Evolutionary conservation across 441 rosid species (phyloP), one percentile per base, ranked within the genome.

Genomic region (Populus trichocarpa): DNA sequence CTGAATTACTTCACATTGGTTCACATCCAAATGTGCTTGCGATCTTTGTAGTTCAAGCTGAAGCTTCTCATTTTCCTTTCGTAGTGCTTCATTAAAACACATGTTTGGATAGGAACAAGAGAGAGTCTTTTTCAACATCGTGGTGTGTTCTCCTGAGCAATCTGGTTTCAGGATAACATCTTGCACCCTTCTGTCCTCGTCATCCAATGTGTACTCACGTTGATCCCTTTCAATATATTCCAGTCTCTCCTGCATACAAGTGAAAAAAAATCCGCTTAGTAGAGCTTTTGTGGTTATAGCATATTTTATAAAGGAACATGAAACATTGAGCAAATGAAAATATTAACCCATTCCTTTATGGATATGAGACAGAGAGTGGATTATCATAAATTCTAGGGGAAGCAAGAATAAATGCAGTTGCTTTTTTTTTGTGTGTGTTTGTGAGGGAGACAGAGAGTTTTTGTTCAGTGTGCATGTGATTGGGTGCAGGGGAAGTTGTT

Each of bases 201-300:
- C 95, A 70, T 96, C 99, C 40, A 96, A 81, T 23, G 94, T 96
- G 79, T 93, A 96, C 83, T 93, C 98, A 11, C 87, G 77, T 70
- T 93, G 96, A 92, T 95, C 97, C 84, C 71, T 83, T 85, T 91
- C 97, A 71, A 96, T 93, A 81, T 78, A 82, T 81, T 93, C 94
- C 13, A 96, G 71, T 78, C 99, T 89, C 90, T 96, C 98, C 98
- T 93, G 87, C 38, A 83, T 25, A 74, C n/a, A 66, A 38, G 0
- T 68, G 33, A 71, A n/a, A 66, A 57, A 35, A 35, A 68, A 40
- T 65, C 69, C 69, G 33, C 76, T 33, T 61, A 36, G 22, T 5
- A 16, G 61, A 53, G 61, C n/a, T 53, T 53, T 16, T 16, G n/a
- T 18, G 61, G 61, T 53, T 53, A 18, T 16, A 53, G 61, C 22